Evolutionary conservation across 768 basidiomycete genomes (phyloP).

Genomic region (Trametes villosa): DNA sequence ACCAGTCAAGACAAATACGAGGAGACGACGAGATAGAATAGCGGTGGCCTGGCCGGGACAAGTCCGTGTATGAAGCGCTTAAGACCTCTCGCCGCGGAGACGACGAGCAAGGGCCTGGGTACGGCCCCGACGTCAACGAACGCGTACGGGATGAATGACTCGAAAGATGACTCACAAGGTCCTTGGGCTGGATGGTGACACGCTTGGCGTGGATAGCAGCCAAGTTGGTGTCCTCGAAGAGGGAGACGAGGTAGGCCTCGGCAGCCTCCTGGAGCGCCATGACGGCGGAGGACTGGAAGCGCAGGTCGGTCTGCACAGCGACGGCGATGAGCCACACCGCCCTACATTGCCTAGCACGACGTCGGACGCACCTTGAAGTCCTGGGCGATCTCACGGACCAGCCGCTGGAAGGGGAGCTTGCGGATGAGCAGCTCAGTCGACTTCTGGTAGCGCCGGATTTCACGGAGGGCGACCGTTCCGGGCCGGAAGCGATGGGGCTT

Average conservation of each 20-base stretch:
- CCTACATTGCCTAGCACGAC: conserved; percentile 76
- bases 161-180: conserved; percentile 54
- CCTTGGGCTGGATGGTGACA: conserved; percentile 86
- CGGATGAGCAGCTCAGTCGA: conserved; percentile 98
- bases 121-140: neutral
- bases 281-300: conserved; percentile 92
- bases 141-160: neutral
- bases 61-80: conserved; percentile 25
- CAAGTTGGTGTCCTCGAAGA: conserved; percentile 84
- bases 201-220: conserved; percentile 89
- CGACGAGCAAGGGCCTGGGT: conserved; percentile 68
- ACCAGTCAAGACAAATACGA: conserved; percentile 19
- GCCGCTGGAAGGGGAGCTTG: conserved; percentile 99
- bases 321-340: conserved; percentile 50
- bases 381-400: conserved; percentile 94
- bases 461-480: conserved; percentile 98
- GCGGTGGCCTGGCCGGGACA: neutral
- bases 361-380: conserved; percentile 76
- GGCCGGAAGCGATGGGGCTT: conserved; percentile 98
- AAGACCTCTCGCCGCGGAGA: conserved; percentile 79
- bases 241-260: conserved; percentile 78
- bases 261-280: conserved; percentile 88
- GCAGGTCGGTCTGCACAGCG: conserved; percentile 64
- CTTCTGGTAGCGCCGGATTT: conserved; percentile 98
- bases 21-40: conserved; percentile 14